Evolutionary conservation across 2,329 filamentous ascomycete species (phyloP), one percentile per base, ranked within the genome.

Genomic region (Setomelanomma holmii): DNA sequence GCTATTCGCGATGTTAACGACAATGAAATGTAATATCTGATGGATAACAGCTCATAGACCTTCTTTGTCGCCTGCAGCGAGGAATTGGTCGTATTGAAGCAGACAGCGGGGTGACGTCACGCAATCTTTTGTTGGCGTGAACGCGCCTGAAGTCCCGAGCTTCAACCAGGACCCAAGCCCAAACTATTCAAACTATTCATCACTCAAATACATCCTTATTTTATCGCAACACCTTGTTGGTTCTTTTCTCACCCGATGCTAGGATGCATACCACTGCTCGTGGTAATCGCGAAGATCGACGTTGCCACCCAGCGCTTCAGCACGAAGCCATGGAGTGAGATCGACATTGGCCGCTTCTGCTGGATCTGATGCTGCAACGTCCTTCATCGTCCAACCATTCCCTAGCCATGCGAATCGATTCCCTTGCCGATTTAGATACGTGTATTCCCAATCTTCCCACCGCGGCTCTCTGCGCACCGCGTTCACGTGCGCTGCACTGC

Each of bases 331-430:
- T 14, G 80, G 76, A 19, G 86, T 88, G 68, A 88, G 76, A 60
- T 89, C 85, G 5, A 78, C 75, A 19, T 76, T 75, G 3, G 75
- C 71, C 36, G 82, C 78, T 69, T 74, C 52, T 69, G 20, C 27
- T 12, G 27, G 27, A 41, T 42, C 40, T 12, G 38, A 36, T 19
- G 46, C 50, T 20, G 30, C 23, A 27, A 49, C 23, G 42, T 90
- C 87, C 58, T 81, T 82, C 45, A 59, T 76, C 8, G 86, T 88
- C 76, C 82, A 84, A 0, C 87, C 88, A 64, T 86, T 87, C 0
- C 88, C 87, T 56, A 89, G 82, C 64, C 85, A 89, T 3, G 77
- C 73, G 56, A 87, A 84, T 3, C 83, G 67, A 66, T 82, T 81
- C 4, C 72, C 75, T 56, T 72, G 74, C 0, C 58, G 54, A 30